Evolutionary conservation across 2,329 filamentous ascomycete genomes (phyloP).

Genomic region (Claviceps purpurea): DNA sequence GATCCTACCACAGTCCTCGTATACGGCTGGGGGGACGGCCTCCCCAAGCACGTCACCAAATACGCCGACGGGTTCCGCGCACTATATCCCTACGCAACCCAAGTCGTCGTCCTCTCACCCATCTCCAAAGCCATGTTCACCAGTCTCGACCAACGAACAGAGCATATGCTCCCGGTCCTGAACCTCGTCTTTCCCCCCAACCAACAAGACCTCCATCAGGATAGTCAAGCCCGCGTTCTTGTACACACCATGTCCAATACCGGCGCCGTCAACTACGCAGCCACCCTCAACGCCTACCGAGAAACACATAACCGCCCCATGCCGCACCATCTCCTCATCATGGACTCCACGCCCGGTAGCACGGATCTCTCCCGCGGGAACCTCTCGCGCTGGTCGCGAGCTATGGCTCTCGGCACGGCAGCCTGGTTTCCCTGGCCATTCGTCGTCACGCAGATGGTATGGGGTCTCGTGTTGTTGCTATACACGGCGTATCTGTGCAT

Average conservation of each 20-base stretch:
- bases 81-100: constrained; percentile 36
- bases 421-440: constrained; percentile 36
- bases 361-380: constrained; percentile 27
- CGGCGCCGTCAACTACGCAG: constrained; percentile 38
- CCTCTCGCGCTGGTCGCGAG: constrained; percentile 36
- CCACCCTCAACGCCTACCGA: constrained; percentile 33
- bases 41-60: constrained; percentile 40
- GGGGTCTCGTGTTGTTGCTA: constrained; percentile 27
- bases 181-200: constrained; percentile 20
- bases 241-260: constrained; percentile 46
- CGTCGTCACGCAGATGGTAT: constrained; percentile 31
- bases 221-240: constrained; percentile 31
- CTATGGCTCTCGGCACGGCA: constrained; percentile 37
- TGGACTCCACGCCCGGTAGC: constrained; percentile 41
- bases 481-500: constrained; percentile 22
- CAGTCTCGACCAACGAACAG: constrained; percentile 27
- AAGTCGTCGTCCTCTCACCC: constrained; percentile 37
- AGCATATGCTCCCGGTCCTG: constrained; percentile 32
- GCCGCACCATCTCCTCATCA: constrained; percentile 33
- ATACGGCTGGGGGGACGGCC: constrained; percentile 45
- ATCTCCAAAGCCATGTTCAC: constrained; percentile 34
- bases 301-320: constrained; percentile 23
- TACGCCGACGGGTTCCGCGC: constrained; percentile 38
- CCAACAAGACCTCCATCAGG: constrained; percentile 29
- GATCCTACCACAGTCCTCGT: constrained; percentile 36